Conservation (phyloP, 352 stramenopile species). For the Phytophthora megakarya region DNA sequence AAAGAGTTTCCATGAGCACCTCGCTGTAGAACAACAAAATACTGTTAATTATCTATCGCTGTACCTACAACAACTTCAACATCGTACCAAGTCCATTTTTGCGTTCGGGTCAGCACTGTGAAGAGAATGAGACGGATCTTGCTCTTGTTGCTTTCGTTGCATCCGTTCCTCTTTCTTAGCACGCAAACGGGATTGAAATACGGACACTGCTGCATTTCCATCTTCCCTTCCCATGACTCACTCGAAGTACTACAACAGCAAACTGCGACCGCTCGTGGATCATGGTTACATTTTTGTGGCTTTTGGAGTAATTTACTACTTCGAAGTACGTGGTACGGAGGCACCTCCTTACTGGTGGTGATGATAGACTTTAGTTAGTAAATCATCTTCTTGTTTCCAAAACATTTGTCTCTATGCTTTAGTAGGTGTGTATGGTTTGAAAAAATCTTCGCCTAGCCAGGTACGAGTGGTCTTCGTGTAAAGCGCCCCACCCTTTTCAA, state of each 20-base stretch:
- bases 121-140: slow-evolving; percentile 6
- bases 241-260: neutral
- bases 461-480: slow-evolving; percentile 41
- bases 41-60: neutral
- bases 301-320: neutral
- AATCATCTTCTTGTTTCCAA: too few relatives aligned
- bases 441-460: slow-evolving; percentile 38
- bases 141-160: slow-evolving; percentile 30
- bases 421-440: slow-evolving; percentile 31
- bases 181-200: slow-evolving; percentile 58
- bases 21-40: neutral
- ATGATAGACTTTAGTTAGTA: too few relatives aligned
- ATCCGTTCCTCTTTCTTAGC: slow-evolving; percentile 66
- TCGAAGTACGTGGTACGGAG: neutral
- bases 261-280: slow-evolving; percentile 9
- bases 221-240: slow-evolving; percentile 11
- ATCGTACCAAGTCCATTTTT: slow-evolving; percentile 8
- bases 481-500: slow-evolving; percentile 32
- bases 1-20: neutral
- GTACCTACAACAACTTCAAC: neutral
- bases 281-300: slow-evolving; percentile 10
- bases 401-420: slow-evolving; percentile 14
- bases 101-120: slow-evolving; percentile 5
- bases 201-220: neutral
- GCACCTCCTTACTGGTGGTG: neutral